Conservation (phyloP, 768 basidiomycete species). For the Leccinum barrowsii region DNA sequence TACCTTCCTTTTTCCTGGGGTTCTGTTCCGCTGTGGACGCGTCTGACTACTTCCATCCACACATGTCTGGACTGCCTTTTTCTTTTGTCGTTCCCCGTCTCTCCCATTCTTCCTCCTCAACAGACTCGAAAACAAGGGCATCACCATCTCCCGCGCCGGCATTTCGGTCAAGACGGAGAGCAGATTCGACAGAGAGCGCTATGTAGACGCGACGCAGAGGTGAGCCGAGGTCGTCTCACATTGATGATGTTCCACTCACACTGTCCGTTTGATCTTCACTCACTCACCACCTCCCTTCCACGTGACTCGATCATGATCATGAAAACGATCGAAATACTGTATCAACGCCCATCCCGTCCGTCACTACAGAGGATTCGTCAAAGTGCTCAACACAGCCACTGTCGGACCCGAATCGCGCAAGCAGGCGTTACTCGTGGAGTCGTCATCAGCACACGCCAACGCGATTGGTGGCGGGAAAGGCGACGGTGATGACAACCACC, state of each 20-base stretch:
- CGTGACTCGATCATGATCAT: neutral
- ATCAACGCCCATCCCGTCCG: neutral
- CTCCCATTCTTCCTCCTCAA: neutral
- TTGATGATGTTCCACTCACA: neutral
- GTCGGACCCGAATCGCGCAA: constrained; percentile 24
- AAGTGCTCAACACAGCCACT: constrained; percentile 46
- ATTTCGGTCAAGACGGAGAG: constrained; percentile 63
- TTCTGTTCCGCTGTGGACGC: neutral
- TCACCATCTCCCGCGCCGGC: constrained; percentile 55
- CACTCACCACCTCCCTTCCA: neutral
- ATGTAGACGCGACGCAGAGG: constrained; percentile 75
- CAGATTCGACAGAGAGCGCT: constrained; percentile 57
- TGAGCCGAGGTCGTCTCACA: constrained; percentile 21
- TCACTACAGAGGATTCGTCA: constrained; percentile 44
- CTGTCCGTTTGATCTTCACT: neutral
- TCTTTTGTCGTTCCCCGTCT: neutral
- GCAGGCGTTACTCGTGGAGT: constrained; percentile 5
- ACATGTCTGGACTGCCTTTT: neutral
- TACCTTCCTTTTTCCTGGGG: no score
- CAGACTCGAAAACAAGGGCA: constrained; percentile 50
- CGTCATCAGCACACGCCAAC: neutral
- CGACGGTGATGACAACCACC: neutral
- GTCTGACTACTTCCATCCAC: neutral
- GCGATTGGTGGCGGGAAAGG: neutral
- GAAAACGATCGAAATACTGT: neutral